Conservation (phyloP, 129 eudicot species). For the Escallonia rubra region DNA sequence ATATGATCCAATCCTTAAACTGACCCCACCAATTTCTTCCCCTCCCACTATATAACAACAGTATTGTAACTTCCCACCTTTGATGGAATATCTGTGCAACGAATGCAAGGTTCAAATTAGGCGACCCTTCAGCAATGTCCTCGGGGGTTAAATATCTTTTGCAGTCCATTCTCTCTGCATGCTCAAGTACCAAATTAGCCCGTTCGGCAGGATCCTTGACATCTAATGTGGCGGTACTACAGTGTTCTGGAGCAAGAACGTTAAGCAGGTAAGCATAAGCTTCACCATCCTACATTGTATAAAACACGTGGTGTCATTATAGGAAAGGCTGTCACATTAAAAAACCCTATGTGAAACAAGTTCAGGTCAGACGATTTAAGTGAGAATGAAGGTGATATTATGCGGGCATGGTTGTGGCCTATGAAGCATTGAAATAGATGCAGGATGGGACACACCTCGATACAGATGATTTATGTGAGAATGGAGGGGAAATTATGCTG, state of each 20-base stretch:
- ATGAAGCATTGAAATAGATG: no score
- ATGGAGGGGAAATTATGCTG: no score
- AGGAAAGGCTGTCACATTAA: neutral
- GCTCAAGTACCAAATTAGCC: slow-evolving; percentile 92
- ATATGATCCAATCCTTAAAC: no score
- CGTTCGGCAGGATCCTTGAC: slow-evolving; percentile 79
- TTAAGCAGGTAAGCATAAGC: slow-evolving; percentile 97
- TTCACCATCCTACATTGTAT: slow-evolving; percentile 77
- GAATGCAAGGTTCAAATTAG: slow-evolving; percentile 89
- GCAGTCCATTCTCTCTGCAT: slow-evolving; percentile 93
- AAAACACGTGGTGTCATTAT: neutral
- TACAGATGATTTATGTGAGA: no score
- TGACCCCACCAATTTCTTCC: no score
- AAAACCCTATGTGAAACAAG: no score
- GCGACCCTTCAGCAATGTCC: slow-evolving; percentile 81
- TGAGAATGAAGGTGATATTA: no score
- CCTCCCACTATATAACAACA: no score
- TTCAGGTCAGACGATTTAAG: no score
- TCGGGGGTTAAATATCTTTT: slow-evolving; percentile 75
- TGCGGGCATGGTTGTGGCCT: no score
- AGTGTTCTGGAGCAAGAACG: slow-evolving; percentile 95
- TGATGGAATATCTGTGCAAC: slow-evolving; percentile 92
- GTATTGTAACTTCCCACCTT: slow-evolving; percentile 38
- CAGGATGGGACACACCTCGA: no score
- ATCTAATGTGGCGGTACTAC: slow-evolving; percentile 81